phyloP scores from a whole-genome alignment of 2,329 filamentous ascomycete species.

The Endoconidiophora laricicola region DNA sequence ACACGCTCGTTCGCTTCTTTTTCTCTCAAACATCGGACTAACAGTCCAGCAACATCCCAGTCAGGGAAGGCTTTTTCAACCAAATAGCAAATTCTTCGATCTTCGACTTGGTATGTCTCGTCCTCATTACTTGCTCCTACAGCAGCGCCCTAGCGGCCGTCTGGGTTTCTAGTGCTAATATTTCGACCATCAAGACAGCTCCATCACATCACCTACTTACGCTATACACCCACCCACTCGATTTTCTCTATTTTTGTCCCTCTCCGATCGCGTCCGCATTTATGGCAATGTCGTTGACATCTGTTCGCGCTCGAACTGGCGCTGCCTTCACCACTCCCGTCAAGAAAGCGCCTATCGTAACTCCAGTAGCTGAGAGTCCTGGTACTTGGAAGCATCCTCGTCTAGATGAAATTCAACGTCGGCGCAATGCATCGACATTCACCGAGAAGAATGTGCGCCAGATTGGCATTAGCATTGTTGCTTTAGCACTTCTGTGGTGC shows the following conservation, averaged over 20 bases:
- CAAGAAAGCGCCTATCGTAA: slow-evolving; percentile 23
- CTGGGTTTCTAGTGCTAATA: not conserved
- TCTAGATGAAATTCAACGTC: slow-evolving; percentile 68
- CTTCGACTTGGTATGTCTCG: not conserved
- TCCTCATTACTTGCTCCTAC: not conserved
- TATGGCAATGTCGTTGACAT: not conserved
- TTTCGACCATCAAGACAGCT: not conserved
- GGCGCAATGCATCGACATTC: slow-evolving; percentile 66
- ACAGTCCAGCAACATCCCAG: too few species aligned
- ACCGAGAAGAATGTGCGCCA: slow-evolving; percentile 57
- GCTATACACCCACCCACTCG: not conserved
- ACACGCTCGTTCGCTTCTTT: not conserved
- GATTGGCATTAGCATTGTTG: slow-evolving; percentile 49
- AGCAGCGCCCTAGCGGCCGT: not conserved
- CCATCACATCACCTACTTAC: not conserved
- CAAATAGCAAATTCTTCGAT: not conserved
- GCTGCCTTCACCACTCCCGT: slow-evolving; percentile 21
- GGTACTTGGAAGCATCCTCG: slow-evolving; percentile 86
- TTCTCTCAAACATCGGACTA: not conserved
- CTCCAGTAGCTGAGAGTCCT: slow-evolving; percentile 34
- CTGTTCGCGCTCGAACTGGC: not conserved
- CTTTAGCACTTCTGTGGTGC: slow-evolving; percentile 26
- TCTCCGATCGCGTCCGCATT: not conserved
- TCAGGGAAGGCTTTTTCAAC: not conserved
- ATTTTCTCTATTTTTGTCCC: not conserved